phyloP scores from a whole-genome alignment of 345 rosid genomes.

The Gossypium ekmanianum region DNA sequence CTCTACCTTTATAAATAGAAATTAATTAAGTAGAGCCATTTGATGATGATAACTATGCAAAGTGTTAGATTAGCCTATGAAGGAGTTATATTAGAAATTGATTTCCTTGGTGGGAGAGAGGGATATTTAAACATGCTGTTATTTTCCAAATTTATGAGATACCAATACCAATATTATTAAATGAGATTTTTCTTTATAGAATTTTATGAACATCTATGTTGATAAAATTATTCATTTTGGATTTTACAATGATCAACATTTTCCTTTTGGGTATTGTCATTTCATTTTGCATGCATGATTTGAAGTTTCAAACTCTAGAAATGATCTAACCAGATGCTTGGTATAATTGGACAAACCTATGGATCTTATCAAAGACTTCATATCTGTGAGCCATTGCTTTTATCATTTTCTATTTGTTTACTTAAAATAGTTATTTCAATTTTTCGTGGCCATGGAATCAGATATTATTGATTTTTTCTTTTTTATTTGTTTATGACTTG shows the following conservation, averaged over 20 bases:
- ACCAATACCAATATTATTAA: background rate
- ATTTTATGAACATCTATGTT: background rate
- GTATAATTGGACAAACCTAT: background rate
- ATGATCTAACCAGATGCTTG: background rate
- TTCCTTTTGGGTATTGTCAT: conserved; percentile 2
- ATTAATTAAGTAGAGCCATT: too few relatives aligned
- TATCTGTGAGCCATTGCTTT: background rate
- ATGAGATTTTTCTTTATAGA: background rate
- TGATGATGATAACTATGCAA: too few relatives aligned
- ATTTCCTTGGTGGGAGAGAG: background rate
- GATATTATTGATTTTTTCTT: too few relatives aligned
- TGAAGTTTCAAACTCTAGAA: background rate
- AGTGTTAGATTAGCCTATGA: too few relatives aligned
- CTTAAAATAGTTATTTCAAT: too few relatives aligned
- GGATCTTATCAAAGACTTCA: background rate
- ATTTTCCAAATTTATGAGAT: background rate
- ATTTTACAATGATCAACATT: background rate
- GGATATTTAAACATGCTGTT: too few relatives aligned
- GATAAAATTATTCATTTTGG: background rate
- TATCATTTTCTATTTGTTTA: background rate
- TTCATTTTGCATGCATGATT: background rate
- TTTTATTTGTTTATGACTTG: background rate
- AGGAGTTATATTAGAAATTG: too few relatives aligned
- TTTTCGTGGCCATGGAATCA: conserved; percentile 4
- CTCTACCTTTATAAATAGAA: too few relatives aligned